Evolutionary conservation across 73 alveolate genomes (phyloP).

Genomic region (Tetrahymena malaccensis): DNA sequence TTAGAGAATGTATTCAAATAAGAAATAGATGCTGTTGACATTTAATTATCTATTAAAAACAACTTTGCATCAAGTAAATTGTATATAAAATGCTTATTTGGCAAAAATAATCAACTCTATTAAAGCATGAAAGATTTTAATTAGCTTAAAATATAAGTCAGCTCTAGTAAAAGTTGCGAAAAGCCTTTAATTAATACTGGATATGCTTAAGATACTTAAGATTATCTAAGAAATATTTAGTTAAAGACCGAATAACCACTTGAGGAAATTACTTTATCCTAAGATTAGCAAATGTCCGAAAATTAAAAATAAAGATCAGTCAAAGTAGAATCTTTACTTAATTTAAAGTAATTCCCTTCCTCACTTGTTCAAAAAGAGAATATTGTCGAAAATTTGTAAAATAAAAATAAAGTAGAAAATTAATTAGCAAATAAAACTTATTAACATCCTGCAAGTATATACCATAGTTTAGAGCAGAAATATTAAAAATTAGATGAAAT

Average conservation of each 20-base stretch:
- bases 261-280: background rate
- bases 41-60: background rate
- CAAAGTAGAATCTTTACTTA: background rate
- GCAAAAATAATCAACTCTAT: background rate
- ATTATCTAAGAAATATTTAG: too few relatives aligned
- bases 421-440: too few relatives aligned
- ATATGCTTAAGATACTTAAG: too few relatives aligned
- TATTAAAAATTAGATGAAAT: background rate
- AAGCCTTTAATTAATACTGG: background rate
- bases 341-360: background rate
- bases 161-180: background rate
- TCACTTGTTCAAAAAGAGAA: background rate
- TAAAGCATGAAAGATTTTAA: background rate
- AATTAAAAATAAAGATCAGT: background rate
- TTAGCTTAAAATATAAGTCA: background rate
- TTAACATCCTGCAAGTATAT: background rate
- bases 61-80: background rate
- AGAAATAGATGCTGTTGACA: background rate
- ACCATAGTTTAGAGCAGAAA: background rate
- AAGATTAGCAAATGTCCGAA: background rate
- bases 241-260: background rate
- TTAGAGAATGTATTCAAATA: background rate
- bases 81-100: background rate
- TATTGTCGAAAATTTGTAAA: background rate
- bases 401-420: background rate